Evolutionary conservation across 2,329 filamentous ascomycete species (phyloP).

Genomic region (Stromatinia cepivora): DNA sequence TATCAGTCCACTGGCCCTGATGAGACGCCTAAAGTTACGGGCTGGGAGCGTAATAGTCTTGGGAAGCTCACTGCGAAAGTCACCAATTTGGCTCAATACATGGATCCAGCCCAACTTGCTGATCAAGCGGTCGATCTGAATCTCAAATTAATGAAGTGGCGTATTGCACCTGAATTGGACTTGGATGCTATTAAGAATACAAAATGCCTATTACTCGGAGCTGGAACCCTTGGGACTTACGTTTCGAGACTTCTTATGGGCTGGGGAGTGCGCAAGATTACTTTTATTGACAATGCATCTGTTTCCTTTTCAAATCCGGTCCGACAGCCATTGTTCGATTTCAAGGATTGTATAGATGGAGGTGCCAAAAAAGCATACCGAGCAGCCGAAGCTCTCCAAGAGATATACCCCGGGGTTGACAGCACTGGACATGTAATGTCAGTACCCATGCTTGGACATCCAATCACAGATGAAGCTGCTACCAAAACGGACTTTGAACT

Average conservation of each 20-base stretch:
- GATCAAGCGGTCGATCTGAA: slow-evolving; percentile 96
- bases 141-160: slow-evolving; percentile 98
- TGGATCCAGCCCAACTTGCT: slow-evolving; percentile 84
- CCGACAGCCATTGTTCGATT: slow-evolving; percentile 87
- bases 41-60: slow-evolving; percentile 84
- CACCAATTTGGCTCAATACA: slow-evolving; percentile 85
- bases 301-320: slow-evolving; percentile 98
- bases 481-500: slow-evolving; percentile 73
- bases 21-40: slow-evolving; percentile 82
- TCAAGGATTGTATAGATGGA: slow-evolving; percentile 83
- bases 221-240: slow-evolving; percentile 91
- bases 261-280: slow-evolving; percentile 94
- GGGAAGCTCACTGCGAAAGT: slow-evolving; percentile 77
- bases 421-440: slow-evolving; percentile 76
- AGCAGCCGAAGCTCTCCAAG: slow-evolving; percentile 75
- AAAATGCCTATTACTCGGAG: slow-evolving; percentile 86
- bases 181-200: slow-evolving; percentile 86
- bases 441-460: slow-evolving; percentile 95
- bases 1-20: slow-evolving; percentile 20
- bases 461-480: slow-evolving; percentile 70
- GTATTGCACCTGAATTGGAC: slow-evolving; percentile 84
- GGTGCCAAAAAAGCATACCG: slow-evolving; percentile 79
- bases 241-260: slow-evolving; percentile 89
- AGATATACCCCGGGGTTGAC: slow-evolving; percentile 90
- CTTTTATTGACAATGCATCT: slow-evolving; percentile 88